Evolutionary conservation across 208 protist species (phyloP).

Genomic region (Leishmania tarentolae): DNA sequence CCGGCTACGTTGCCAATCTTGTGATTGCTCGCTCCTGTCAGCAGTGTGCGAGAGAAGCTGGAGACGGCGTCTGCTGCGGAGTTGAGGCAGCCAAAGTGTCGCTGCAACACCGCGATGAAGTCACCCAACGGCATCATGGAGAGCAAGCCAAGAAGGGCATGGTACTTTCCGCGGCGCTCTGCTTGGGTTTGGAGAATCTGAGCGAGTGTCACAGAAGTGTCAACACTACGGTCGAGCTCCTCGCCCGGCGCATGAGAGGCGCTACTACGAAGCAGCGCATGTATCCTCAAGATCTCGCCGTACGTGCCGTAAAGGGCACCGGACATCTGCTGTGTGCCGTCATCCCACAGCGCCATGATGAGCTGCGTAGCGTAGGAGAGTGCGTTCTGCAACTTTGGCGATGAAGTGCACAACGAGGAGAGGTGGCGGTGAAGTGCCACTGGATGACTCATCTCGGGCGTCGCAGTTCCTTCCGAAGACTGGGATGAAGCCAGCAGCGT

Average conservation of each 20-base stretch:
- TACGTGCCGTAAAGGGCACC: conserved; percentile 86
- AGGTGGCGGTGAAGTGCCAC: conserved; percentile 9
- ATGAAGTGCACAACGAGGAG: conserved; percentile 37
- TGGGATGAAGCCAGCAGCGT: conserved; percentile 3
- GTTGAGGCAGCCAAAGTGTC: conserved; percentile 24
- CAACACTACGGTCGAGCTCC: not conserved
- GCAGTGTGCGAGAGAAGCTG: conserved; percentile 53
- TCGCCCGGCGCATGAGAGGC: not conserved
- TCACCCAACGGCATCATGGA: conserved; percentile 43
- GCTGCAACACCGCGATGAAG: conserved; percentile 49
- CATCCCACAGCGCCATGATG: conserved; percentile 89
- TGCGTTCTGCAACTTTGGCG: conserved; percentile 38
- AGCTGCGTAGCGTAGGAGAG: conserved; percentile 68
- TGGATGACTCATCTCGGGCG: not conserved
- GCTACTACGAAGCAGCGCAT: conserved; percentile 9
- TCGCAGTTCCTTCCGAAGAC: not conserved
- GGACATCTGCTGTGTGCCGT: conserved; percentile 84
- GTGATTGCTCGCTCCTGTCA: conserved; percentile 71
- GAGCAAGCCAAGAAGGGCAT: conserved; percentile 77
- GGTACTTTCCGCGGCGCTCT: conserved; percentile 87
- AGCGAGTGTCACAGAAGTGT: conserved; percentile 36
- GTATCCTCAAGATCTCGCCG: conserved; percentile 44
- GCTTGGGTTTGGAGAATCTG: conserved; percentile 59
- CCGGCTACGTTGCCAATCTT: conserved; percentile 84
- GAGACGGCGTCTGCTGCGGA: conserved; percentile 16